Evolutionary conservation across 129 eudicot genomes (phyloP).

Genomic region (Silybum marianum): DNA sequence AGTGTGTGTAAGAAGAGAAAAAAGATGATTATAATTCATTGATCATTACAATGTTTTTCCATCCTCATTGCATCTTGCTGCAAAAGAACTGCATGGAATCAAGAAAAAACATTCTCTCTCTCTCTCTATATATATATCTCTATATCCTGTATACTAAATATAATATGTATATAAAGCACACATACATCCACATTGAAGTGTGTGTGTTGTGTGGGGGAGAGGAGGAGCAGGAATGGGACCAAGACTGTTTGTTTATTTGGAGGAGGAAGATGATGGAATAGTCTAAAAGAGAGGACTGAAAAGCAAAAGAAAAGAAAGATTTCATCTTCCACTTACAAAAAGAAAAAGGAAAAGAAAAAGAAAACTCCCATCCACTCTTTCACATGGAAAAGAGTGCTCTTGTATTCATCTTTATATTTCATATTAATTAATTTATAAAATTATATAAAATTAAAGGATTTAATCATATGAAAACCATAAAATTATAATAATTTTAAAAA

Average conservation of each 20-base stretch:
- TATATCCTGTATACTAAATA: neutral
- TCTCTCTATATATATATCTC: neutral
- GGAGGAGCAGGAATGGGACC: conserved; percentile 39
- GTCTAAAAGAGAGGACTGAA: conserved; percentile 91
- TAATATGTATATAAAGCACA: conserved; percentile 1
- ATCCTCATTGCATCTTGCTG: conserved; percentile 49
- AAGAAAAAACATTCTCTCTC: conserved; percentile 28
- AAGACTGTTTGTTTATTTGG: conserved; percentile 27
- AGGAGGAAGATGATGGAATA: conserved; percentile 67
- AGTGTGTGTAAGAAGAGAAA: conserved; percentile 56
- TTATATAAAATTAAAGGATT: too few species aligned
- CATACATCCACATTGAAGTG: conserved; percentile 17
- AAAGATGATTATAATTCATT: conserved; percentile 80
- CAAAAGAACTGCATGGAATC: conserved; percentile 53
- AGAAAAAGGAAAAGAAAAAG: conserved; percentile 38
- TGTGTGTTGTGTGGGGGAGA: conserved; percentile 13
- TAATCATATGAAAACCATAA: too few species aligned
- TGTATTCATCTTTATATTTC: conserved; percentile 41
- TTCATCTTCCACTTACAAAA: conserved; percentile 74
- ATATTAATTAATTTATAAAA: too few species aligned
- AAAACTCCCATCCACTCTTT: conserved; percentile 33
- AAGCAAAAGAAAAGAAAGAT: conserved; percentile 86
- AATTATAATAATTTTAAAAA: too few species aligned
- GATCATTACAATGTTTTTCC: conserved; percentile 77
- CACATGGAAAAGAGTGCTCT: conserved; percentile 82